A percentile compares a stretch with the other conserved stretches of the same genome.
phyloP scores from a whole-genome alignment of 495 filamentous ascomycete species.

The Extremus antarcticus region DNA sequence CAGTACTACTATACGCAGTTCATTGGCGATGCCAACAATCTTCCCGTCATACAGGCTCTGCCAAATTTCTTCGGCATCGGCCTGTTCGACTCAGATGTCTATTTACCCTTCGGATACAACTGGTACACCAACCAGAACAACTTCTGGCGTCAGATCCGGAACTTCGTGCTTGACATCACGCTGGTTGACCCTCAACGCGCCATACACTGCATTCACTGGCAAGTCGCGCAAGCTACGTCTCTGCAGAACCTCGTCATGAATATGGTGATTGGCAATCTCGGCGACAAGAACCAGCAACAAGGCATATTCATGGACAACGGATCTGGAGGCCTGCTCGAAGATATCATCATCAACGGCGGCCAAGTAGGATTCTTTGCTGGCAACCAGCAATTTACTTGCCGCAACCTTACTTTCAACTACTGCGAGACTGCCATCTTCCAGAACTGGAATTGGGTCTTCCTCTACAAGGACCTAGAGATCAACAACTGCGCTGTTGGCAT shows the following conservation, averaged over 20 bases:
- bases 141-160: conserved; percentile 37
- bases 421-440: conserved; percentile 83
- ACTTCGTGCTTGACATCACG: conserved; percentile 34
- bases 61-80: conserved; percentile 27
- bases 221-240: conserved; percentile 35
- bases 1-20: conserved; percentile 33
- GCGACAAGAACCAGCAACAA: conserved; percentile 18
- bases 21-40: conserved; percentile 30
- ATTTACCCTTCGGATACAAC: conserved; percentile 26
- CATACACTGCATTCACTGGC: conserved; percentile 34
- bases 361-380: conserved; percentile 75
- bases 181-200: conserved; percentile 7
- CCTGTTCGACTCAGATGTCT: conserved; percentile 32
- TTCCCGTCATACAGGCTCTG: conserved; percentile 31
- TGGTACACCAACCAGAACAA: conserved; percentile 31
- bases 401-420: conserved; percentile 81
- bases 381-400: conserved; percentile 90
- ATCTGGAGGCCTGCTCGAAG: conserved; percentile 28
- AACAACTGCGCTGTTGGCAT: conserved; percentile 71
- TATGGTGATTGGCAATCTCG: conserved; percentile 22
- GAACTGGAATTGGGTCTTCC: conserved; percentile 96
- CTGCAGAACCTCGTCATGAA: conserved; percentile 33
- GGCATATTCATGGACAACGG: conserved; percentile 40
- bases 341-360: conserved; percentile 76
- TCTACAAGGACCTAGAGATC: conserved; percentile 69